These are phyloP conservation scores for Penicillium sp. DNA, from an alignment of 2,329 filamentous ascomycete genomes.

Conservation along the genomic window DNA sequence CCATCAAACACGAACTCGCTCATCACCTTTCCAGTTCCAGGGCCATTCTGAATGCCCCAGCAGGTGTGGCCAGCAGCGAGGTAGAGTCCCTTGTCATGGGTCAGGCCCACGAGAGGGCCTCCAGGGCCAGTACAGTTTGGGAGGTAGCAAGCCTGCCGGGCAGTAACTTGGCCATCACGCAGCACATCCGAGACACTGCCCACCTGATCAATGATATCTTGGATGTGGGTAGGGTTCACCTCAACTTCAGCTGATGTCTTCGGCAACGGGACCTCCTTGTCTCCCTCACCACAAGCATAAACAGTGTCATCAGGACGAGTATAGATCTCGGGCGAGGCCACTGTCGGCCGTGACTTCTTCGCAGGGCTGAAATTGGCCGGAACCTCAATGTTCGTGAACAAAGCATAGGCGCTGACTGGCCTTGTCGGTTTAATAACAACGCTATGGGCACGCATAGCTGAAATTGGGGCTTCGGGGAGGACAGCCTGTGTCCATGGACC, in stretches of 20 bases:
- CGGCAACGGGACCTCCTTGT: conserved; percentile 68
- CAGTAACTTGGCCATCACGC: conserved; percentile 62
- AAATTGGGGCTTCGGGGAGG: conserved; percentile 53
- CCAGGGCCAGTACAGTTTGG: conserved; percentile 62
- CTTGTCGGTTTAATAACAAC: conserved; percentile 55
- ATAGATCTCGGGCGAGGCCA: conserved; percentile 87
- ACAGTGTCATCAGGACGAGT: conserved; percentile 81
- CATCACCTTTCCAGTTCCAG: conserved; percentile 76
- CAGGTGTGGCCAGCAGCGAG: conserved; percentile 90
- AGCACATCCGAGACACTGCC: conserved; percentile 53
- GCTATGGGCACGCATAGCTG: conserved; percentile 57
- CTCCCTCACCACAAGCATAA: conserved; percentile 91
- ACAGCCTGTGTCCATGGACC: conserved; percentile 58
- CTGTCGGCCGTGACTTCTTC: conserved; percentile 52
- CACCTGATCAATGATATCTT: conserved; percentile 80
- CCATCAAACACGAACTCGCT: conserved; percentile 75
- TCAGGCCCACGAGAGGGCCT: conserved; percentile 73
- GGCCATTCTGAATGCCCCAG: conserved; percentile 97
- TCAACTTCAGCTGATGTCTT: conserved; percentile 68
- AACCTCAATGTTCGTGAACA: conserved; percentile 78
- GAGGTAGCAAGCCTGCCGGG: conserved; percentile 86
- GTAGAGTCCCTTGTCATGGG: conserved; percentile 66
- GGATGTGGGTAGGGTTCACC: conserved; percentile 69
- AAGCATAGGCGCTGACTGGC: conserved; percentile 46
- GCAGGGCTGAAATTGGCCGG: conserved; percentile 55